phyloP scores from a whole-genome alignment of 192 early-diverging fungal genomes.

The Backusella luteola region DNA sequence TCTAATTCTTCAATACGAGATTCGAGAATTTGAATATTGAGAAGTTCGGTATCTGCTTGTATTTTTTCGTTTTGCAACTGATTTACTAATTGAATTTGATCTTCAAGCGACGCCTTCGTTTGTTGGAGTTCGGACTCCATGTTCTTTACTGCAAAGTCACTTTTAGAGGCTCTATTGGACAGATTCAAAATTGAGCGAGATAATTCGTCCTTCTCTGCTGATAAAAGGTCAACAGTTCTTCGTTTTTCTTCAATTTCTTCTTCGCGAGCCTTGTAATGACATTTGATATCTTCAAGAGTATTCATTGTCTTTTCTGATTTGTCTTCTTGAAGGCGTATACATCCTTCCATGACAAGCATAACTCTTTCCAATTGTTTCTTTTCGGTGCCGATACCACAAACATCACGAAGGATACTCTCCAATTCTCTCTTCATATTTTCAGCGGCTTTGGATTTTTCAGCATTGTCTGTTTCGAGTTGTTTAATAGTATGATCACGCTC shows the following conservation, averaged over 20 bases:
- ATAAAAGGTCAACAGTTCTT: slow-evolving; percentile 11
- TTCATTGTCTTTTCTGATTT: slow-evolving; percentile 19
- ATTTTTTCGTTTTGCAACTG: slow-evolving; percentile 11
- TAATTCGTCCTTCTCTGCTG: slow-evolving; percentile 16
- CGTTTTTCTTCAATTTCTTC: slow-evolving; percentile 31
- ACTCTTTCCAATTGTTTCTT: slow-evolving; percentile 30
- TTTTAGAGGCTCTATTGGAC: slow-evolving; percentile 18
- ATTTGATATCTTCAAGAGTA: slow-evolving; percentile 29
- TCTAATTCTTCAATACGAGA: slow-evolving; percentile 10
- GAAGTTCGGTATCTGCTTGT: slow-evolving; percentile 11
- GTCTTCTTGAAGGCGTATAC: slow-evolving; percentile 23
- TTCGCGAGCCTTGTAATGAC: slow-evolving; percentile 23
- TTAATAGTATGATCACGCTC: slow-evolving; percentile 21
- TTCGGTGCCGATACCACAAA: slow-evolving; percentile 26
- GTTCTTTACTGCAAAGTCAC: neutral
- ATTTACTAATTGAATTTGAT: neutral
- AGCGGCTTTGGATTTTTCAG: slow-evolving; percentile 4
- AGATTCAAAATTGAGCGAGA: slow-evolving; percentile 6
- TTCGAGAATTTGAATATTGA: neutral
- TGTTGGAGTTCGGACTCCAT: slow-evolving; percentile 10
- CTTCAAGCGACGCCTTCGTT: neutral
- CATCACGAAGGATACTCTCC: slow-evolving; percentile 20
- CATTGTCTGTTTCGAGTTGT: slow-evolving; percentile 13
- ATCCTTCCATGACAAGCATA: slow-evolving; percentile 23
- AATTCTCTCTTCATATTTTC: slow-evolving; percentile 19